Percentiles rank a stretch among this genome's conserved stretches.
These are phyloP conservation scores for Barnettozyma vustinii DNA, from an alignment of 805 yeast species.

Conservation along the genomic window DNA sequence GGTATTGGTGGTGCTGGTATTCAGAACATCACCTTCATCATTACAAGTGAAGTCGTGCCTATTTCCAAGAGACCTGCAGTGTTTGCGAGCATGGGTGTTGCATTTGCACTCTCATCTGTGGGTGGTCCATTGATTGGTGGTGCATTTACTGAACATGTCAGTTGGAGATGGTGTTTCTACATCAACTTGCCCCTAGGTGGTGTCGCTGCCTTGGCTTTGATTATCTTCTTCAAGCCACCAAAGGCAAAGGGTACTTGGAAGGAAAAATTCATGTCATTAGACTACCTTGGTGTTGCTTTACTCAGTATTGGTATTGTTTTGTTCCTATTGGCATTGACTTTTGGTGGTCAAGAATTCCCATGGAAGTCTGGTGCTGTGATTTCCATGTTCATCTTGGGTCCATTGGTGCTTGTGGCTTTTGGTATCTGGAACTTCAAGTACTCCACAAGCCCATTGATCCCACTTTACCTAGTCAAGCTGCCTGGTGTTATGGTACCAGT, in stretches of 20 bases:
- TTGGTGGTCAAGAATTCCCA: conserved; percentile 42
- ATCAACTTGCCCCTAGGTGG: conserved; percentile 57
- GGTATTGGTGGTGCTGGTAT: conserved; percentile 74
- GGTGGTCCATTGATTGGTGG: conserved; percentile 68
- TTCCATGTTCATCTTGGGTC: conserved; percentile 42
- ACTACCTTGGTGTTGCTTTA: conserved; percentile 42
- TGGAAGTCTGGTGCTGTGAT: conserved; percentile 51
- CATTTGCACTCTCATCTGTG: conserved; percentile 46
- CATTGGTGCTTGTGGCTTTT: conserved; percentile 31
- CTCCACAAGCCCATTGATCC: conserved; percentile 42
- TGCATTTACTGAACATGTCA: conserved; percentile 48
- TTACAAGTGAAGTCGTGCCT: conserved; percentile 45
- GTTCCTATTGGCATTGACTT: conserved; percentile 41
- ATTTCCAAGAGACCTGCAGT: conserved; percentile 25
- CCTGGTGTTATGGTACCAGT: conserved; percentile 27
- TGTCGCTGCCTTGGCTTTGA: conserved; percentile 33
- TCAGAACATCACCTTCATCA: conserved; percentile 49
- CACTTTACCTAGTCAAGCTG: conserved; percentile 34
- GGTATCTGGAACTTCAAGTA: conserved; percentile 35
- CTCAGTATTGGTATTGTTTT: conserved; percentile 38
- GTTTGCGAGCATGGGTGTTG: conserved; percentile 21
- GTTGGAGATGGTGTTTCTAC: conserved; percentile 74
- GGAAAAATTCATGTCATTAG: conserved; percentile 37
- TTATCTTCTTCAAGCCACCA: conserved; percentile 35
- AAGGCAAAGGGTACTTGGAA: conserved; percentile 31